Base-by-base conservation (phyloP, 208 protist genomes). In the Trypanosoma melophagium region DNA sequence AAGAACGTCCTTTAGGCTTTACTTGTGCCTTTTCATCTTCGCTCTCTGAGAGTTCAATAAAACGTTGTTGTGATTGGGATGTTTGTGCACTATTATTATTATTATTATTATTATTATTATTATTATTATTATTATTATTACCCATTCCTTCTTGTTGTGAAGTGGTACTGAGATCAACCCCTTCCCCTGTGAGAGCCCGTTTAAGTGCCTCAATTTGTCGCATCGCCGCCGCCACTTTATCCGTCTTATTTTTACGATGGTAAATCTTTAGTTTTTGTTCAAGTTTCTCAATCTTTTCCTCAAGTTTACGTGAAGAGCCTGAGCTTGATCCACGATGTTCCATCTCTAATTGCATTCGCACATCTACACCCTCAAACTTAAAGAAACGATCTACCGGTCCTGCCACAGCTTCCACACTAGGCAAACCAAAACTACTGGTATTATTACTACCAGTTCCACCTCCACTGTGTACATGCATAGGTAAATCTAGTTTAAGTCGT, bases 191-290 rank as follows among this genome's bases (percentile, higher is more conserved):
- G 17, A 95, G 53, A n/a, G 81, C 79, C 14, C 81, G 69, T 28
- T 80, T 75, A 56, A 92, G 72, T 21, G 64, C 59, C 31, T 89
- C 85, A 19, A 92, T 91, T 61, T 87, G 84, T 19, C 77, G 76
- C 54, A 75, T 74, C 22, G 85, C 80, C 9, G 73, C 80, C 14
- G 79, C 77, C 2, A 83, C 61, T 61, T 95, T 95, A 31, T 95
- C 85, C n/a, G 66, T 66, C 72, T 95, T 95, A 60, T 93, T 92
- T 41, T 95, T 95, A 19, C 90, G 80, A 28, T 79, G 63, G 53
- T 95, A 92, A 55, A 95, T 95, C 54, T 92, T 91, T 21, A 95
- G 51, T 64, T 95, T 95, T 56, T 95, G 90, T 68, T 95, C 85
- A 21, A 95, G 77, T 63, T 93, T 92, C 60, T 95, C 90, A 59